phyloP scores from a whole-genome alignment of 257 asterid genomes.

The Leonotis leonurus region DNA sequence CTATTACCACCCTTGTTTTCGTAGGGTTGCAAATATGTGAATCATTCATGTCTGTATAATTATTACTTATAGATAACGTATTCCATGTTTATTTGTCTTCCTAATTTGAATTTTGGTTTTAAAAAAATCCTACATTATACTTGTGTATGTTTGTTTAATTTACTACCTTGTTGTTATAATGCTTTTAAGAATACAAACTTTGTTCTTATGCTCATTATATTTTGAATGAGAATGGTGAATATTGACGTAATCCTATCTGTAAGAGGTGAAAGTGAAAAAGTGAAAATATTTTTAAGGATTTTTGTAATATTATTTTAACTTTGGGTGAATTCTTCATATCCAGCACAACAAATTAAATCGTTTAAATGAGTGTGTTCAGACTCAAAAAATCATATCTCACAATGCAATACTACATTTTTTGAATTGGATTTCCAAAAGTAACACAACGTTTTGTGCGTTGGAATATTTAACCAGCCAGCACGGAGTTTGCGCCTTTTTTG shows the following conservation, averaged over 20 bases:
- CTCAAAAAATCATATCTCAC: slow-evolving; percentile 10
- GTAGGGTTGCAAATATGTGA: neutral
- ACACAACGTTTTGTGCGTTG: neutral
- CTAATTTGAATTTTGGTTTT: neutral
- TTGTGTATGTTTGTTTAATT: neutral
- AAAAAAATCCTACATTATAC: neutral
- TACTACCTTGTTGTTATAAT: neutral
- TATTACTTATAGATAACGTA: neutral
- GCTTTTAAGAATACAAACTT: neutral
- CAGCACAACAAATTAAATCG: slow-evolving; percentile 19
- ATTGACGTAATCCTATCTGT: slow-evolving; percentile 17
- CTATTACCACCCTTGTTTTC: neutral
- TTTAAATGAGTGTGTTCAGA: slow-evolving; percentile 18
- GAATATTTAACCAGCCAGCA: slow-evolving; percentile 10
- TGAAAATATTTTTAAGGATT: slow-evolving; percentile 8
- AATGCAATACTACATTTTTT: slow-evolving; percentile 8
- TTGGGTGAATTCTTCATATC: slow-evolving; percentile 8
- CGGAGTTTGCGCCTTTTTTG: slow-evolving; percentile 11
- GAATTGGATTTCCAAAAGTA: neutral
- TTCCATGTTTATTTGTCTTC: neutral
- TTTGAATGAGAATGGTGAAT: slow-evolving; percentile 13
- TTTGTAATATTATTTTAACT: slow-evolving; percentile 19
- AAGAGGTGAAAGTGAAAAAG: slow-evolving; percentile 15
- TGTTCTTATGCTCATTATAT: neutral
- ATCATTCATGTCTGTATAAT: neutral